Base-by-base conservation (phyloP, 2,329 filamentous ascomycete species). In the Exophiala xenobiotica region DNA sequence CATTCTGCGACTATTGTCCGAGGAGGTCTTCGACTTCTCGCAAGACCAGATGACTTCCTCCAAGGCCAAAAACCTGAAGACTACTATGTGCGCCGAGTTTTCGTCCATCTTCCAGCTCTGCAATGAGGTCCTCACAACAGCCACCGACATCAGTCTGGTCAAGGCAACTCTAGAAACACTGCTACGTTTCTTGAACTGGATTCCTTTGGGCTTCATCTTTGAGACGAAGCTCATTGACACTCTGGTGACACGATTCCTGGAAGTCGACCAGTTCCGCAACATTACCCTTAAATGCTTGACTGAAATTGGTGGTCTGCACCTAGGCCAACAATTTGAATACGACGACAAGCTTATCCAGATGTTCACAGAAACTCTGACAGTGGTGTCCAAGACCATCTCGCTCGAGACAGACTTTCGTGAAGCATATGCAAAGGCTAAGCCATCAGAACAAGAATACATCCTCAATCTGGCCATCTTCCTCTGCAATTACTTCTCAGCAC, bases 41-140 rank as follows among this genome's bases (percentile, higher is more conserved):
- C 90, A 92, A 59, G 93, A 99, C 67, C 90, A 96, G 70, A 96
- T 99, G 92, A 99, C 93, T n/a, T 96, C 92, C 29, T 83, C 87
- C 53, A 99, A 99, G 78, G 95, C 91, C 33, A 85, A 91, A 65
- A 96, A 95, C 70, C 79, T 99, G 58, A 99, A 99, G 78, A 92
- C 91, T 62, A 96, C 90, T 60, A 99, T 99, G 93, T 96, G 91
- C 72, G 86, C 91, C 68, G 93, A 99, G 73, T 99, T 99, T 71
- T 96, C 95, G 1, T 89, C 90, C 50, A 99, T 99, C 67, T 99
- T 97, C 77, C 89, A 95, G 73, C 83, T 99, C 26, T 99, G 95
- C 75, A 91, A 90, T 42, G 92, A 99, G 69, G 92, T 99, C 46
- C 79, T 99, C 61, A 90, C 86, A 63, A 93, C 89, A 24, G 93